Base-by-base conservation (phyloP, 116 monocot genomes). In the Iris pallida region DNA sequence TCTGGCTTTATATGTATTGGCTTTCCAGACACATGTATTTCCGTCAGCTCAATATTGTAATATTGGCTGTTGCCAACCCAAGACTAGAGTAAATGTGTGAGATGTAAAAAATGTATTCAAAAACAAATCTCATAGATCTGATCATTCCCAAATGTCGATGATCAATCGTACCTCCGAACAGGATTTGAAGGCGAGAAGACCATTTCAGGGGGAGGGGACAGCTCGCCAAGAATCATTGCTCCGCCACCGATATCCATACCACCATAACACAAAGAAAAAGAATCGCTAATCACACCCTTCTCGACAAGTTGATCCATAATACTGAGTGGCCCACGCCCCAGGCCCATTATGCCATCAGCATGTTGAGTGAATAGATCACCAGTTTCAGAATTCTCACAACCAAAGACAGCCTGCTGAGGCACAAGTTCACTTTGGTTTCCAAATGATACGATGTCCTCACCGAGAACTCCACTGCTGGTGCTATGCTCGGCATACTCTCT, bases 171-270 rank as follows among this genome's bases (percentile, higher is more conserved):
- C 97, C 96, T 97, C 55, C 97, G 86, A 51, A 57, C 63, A 65
- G 97, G 85, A 62, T 97, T 81, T 52, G 97, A 97, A 65, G 51
- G 79, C 7, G 87, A 79, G 73, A 87, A 97, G 19, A 90, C 85
- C 97, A 92, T 91, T 30, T 73, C 83, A 73, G 78, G 2, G n/a
- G 90, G 97, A 71, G 71, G 78, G 67, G 91, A 63, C 68, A 89
- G 79, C 30, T 81, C 87, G 79, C 97, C 97, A 77, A 97, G 92
- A 54, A 89, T 84, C 92, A 97, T 97, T 68, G 97, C 85, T 59
- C 97, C 97, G 4, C 97, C 97, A 75, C 97, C 92, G 81, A 97
- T 43, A 68, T 92, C 83, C 97, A 92, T 97, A n/a, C 97, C 97
- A 65, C 97, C 97, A 83, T 97, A 97, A 65, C 97, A 97, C 61